These are phyloP conservation scores for Mytilinidion resinicola DNA, from an alignment of 495 filamentous ascomycete genomes.

Conservation along the genomic window DNA sequence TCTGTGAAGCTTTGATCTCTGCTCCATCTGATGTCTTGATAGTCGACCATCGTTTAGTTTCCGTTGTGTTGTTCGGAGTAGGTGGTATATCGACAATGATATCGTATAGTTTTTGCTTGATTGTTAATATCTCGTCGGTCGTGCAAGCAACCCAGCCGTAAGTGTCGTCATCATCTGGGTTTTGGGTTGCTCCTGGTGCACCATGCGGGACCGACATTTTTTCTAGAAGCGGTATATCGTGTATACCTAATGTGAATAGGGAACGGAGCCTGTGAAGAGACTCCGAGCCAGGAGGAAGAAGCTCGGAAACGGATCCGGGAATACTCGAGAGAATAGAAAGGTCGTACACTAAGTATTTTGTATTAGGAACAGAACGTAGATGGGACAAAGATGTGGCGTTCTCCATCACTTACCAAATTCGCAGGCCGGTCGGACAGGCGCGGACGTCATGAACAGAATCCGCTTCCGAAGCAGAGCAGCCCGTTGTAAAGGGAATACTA, in stretches of 20 bases:
- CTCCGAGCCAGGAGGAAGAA: conserved; percentile 54
- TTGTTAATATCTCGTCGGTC: conserved; percentile 81
- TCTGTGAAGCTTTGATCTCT: conserved; percentile 78
- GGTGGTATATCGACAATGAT: conserved; percentile 75
- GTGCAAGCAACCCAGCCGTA: conserved; percentile 88
- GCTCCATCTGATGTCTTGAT: conserved; percentile 57
- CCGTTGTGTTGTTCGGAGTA: conserved; percentile 49
- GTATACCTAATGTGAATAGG: conserved; percentile 83
- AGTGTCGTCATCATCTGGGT: conserved; percentile 36
- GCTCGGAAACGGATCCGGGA: conserved; percentile 53
- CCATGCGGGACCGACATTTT: conserved; percentile 35
- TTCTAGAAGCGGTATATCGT: conserved; percentile 78
- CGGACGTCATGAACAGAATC: conserved; percentile 74
- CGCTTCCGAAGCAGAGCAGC: conserved; percentile 84
- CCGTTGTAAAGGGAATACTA: conserved; percentile 84
- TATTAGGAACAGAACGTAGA: background rate
- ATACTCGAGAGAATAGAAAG: conserved; percentile 85
- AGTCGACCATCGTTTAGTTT: conserved; percentile 62
- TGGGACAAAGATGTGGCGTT: background rate
- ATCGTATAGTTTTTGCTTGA: conserved; percentile 82
- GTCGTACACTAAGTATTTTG: conserved; percentile 65
- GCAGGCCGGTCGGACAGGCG: conserved; percentile 78
- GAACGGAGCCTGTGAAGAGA: conserved; percentile 63
- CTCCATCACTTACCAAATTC: conserved; percentile 64
- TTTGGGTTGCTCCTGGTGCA: background rate